Evolutionary conservation across 257 asterid species (phyloP).

Genomic region (Solanum chmielewskii): DNA sequence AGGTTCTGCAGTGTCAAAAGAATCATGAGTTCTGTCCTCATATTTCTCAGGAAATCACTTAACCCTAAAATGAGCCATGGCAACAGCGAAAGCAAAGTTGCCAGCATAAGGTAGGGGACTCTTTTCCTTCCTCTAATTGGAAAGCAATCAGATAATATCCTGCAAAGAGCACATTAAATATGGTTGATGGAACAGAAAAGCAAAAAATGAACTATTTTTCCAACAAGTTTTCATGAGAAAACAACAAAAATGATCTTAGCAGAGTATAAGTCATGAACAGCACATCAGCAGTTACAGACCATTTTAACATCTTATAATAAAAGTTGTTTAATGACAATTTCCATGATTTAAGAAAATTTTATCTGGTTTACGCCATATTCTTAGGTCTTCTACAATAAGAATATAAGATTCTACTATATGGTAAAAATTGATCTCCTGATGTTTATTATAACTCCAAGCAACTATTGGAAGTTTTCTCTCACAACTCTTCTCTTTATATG

Average conservation of each 20-base stretch:
- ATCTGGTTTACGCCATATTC: neutral
- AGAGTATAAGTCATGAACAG: neutral
- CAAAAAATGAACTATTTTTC: neutral
- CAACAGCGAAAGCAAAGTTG: slow-evolving; percentile 69
- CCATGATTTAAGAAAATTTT: neutral
- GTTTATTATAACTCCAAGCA: neutral
- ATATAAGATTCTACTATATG: neutral
- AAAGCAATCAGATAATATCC: slow-evolving; percentile 81
- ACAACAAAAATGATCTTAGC: neutral
- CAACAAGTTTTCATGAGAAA: neutral
- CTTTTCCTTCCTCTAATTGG: slow-evolving; percentile 87
- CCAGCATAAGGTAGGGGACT: slow-evolving; percentile 66
- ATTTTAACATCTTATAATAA: neutral
- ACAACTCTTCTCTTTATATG: neutral
- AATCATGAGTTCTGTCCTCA: slow-evolving; percentile 59
- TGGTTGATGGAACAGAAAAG: neutral
- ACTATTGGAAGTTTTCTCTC: neutral
- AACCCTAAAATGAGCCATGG: slow-evolving; percentile 78
- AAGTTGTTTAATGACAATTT: neutral
- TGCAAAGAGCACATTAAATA: slow-evolving; percentile 24
- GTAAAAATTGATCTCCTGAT: neutral
- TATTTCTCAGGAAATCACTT: slow-evolving; percentile 43
- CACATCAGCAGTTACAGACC: neutral
- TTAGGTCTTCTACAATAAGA: neutral
- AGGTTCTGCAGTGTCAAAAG: slow-evolving; percentile 76